Base-by-base conservation (phyloP, 2,329 filamentous ascomycete genomes). In the Raffaelea albimanens region DNA sequence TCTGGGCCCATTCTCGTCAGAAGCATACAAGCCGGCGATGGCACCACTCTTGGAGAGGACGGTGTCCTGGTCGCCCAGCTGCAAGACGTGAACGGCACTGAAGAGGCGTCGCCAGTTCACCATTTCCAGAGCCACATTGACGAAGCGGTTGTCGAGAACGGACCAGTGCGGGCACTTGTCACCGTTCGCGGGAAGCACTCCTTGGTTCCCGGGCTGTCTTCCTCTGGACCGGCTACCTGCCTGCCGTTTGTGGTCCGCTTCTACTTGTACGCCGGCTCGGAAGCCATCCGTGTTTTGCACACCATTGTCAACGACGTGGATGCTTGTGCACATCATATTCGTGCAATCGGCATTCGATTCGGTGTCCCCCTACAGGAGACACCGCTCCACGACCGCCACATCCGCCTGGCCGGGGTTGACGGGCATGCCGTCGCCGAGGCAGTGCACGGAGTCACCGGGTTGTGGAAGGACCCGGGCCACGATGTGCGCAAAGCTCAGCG, bases 361-460 rank as follows among this genome's bases (percentile, higher is more conserved):
- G 63, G 71, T 10, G 69, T 82, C 1, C 78, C 78, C 0, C 63
- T 82, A 0, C 61, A 62, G 2, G 67, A 61, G 0, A 71, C 78
- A 34, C 66, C 77, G 50, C 56, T 73, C 7, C 79, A 80, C 56
- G 70, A 83, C 57, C 75, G 78, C 2, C 78, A 82, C 48, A 58
- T 82, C 5, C 65, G 77, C 9, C 65, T 82, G 19, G 71, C 75
- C 0, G 76, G 77, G 13, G 68, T 71, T 0, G 67, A 75, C 3
- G 74, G 74, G 1, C 77, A 77, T 0, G 58, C 81, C 7, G 61
- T 83, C 0, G 70, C 66, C 19, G 79, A 83, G 56, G 73, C 75
- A 0, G 73, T 81, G 0, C 71, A 79, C 54, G 77, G 78, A 1
- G 67, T 83, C 13, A 80, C 78, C 0, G 79, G 79, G 1, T 61